Conservation (phyloP, 768 basidiomycete species). For the Tricholoma sp. region DNA sequence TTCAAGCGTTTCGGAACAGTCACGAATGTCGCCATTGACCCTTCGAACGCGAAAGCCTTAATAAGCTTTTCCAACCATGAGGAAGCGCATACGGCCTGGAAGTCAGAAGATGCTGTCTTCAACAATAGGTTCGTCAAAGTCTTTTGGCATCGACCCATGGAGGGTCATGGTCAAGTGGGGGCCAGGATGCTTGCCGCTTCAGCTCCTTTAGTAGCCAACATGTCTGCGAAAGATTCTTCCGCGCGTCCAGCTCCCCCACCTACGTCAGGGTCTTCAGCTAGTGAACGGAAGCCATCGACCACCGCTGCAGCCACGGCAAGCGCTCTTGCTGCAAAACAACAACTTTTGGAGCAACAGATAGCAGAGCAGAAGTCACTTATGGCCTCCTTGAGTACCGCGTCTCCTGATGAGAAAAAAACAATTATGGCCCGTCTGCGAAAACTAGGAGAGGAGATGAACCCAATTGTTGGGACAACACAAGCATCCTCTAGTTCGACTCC, state of each 20-base stretch:
- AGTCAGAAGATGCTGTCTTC: conserved; percentile 92
- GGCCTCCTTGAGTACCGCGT: conserved; percentile 57
- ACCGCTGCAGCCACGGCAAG: conserved; percentile 29
- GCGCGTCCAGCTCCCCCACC: conserved; percentile 17
- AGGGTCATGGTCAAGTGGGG: conserved; percentile 81
- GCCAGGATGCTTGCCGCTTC: conserved; percentile 77
- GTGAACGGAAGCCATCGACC: conserved; percentile 30
- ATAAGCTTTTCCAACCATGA: conserved; percentile 82
- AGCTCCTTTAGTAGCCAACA: conserved; percentile 68
- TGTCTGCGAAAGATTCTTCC: conserved; percentile 32
- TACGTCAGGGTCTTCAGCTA: conserved; percentile 10
- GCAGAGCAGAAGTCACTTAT: conserved; percentile 86
- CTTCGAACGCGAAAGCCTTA: conserved; percentile 68
- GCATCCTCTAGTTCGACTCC: conserved; percentile 20
- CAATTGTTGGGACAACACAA: conserved; percentile 24
- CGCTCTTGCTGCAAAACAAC: conserved; percentile 69
- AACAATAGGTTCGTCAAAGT: conserved; percentile 92
- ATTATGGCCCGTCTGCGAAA: conserved; percentile 75
- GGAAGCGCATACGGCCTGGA: conserved; percentile 88
- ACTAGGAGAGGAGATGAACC: conserved; percentile 76
- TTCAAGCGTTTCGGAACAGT: conserved; percentile 92
- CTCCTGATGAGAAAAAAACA: conserved; percentile 69
- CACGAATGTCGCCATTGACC: conserved; percentile 87
- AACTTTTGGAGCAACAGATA: conserved; percentile 76
- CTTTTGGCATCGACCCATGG: conserved; percentile 93